A percentile compares a stretch with the other conserved stretches of the same genome.
These are phyloP conservation scores for Gyrodon lividus DNA, from an alignment of 768 basidiomycete species.

Conservation along the genomic window DNA sequence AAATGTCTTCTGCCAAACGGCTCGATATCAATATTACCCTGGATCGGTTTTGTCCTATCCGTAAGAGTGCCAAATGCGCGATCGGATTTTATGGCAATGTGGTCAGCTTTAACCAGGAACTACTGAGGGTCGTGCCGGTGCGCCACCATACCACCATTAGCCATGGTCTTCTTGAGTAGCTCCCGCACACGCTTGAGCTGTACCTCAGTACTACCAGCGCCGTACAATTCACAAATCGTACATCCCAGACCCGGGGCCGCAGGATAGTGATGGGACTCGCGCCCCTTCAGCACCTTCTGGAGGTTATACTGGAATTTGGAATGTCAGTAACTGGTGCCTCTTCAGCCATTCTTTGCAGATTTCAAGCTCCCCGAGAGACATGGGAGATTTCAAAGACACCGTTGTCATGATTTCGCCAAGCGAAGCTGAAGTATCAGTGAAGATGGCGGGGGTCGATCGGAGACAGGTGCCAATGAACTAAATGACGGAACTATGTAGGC, in stretches of 20 bases:
- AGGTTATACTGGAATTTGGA: constrained; percentile 8
- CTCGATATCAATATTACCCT: neutral
- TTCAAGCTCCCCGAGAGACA: constrained; percentile 16
- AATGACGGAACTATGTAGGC: neutral
- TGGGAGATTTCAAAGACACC: neutral
- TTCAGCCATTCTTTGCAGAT: constrained; percentile 16
- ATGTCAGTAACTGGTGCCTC: constrained; percentile 6
- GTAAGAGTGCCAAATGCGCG: too few species aligned
- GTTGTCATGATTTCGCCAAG: neutral
- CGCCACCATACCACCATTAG: too few species aligned
- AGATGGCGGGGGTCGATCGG: too few species aligned
- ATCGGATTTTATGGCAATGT: too few species aligned
- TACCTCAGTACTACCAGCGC: neutral
- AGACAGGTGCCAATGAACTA: neutral
- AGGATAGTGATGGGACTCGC: neutral
- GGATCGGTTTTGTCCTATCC: too few species aligned
- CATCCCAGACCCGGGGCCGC: constrained; percentile 3
- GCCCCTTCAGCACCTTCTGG: constrained; percentile 1
- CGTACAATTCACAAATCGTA: constrained; percentile 12
- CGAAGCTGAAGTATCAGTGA: neutral
- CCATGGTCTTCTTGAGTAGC: too few species aligned
- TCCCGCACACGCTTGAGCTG: constrained; percentile 8
- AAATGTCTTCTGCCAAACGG: neutral
- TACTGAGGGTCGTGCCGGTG: too few species aligned
- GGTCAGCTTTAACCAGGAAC: too few species aligned